Evolutionary conservation across 2,329 filamentous ascomycete species (phyloP).

Genomic region (Claviceps paspali): DNA sequence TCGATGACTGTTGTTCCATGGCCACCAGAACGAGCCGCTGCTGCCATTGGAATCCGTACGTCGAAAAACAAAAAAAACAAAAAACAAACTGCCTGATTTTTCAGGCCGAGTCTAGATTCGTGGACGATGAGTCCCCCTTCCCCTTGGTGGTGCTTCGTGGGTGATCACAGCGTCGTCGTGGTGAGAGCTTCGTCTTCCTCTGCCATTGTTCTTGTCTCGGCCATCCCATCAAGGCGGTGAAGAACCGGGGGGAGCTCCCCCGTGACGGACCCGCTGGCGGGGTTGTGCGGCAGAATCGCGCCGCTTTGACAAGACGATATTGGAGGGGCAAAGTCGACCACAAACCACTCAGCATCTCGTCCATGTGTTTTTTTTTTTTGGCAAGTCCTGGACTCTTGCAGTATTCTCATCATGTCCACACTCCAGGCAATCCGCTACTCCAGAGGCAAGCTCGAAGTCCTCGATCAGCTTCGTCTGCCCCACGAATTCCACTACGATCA

Average conservation of each 20-base stretch:
- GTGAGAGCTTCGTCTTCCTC: too few species aligned
- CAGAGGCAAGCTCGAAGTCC: constrained; percentile 56
- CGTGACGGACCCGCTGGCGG: constrained; percentile 11
- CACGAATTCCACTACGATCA: constrained; percentile 67
- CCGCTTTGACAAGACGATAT: constrained; percentile 1
- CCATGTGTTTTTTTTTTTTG: too few species aligned
- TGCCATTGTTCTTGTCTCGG: too few species aligned
- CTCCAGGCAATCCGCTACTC: constrained; percentile 68
- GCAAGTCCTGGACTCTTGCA: too few species aligned
- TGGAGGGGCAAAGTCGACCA: constrained; percentile 19
- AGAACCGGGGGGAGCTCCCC: neutral
- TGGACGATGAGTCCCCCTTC: neutral
- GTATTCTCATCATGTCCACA: constrained; percentile 29
- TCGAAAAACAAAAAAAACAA: too few species aligned
- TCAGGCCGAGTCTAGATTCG: neutral
- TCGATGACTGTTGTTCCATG: constrained; percentile 54
- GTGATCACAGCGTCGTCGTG: too few species aligned
- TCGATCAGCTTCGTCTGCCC: constrained; percentile 71
- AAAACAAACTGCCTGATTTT: too few species aligned
- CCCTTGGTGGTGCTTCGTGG: too few species aligned
- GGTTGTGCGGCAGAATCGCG: constrained; percentile 17
- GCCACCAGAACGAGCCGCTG: constrained; percentile 18
- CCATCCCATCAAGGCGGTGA: constrained; percentile 1
- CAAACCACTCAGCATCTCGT: too few species aligned
- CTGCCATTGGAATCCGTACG: constrained; percentile 15